Conservation (phyloP, 306 rosid species). For the Oxytropis ochrocephala region DNA sequence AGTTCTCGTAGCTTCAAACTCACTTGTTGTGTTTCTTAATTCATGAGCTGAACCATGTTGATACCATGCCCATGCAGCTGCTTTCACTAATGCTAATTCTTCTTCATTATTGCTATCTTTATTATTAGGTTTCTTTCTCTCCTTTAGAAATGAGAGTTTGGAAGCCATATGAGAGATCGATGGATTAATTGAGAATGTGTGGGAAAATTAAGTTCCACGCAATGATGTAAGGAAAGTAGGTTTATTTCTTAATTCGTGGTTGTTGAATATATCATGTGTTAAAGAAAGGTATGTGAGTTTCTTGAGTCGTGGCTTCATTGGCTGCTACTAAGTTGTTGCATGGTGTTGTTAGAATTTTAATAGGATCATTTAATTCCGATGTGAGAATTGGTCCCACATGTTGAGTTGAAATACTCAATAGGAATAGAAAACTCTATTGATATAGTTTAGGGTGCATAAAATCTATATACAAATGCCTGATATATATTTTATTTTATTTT, state of each 20-base stretch:
- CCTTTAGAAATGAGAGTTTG: conserved; percentile 20
- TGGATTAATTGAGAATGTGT: conserved; percentile 16
- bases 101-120: conserved; percentile 7
- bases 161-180: conserved; percentile 1
- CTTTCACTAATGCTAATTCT: conserved; percentile 36
- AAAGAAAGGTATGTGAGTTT: conserved; percentile 15
- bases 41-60: conserved; percentile 53
- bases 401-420: too few relatives aligned
- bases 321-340: conserved; percentile 1
- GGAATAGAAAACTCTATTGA: too few relatives aligned
- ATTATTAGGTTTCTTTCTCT: conserved; percentile 19
- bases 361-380: conserved; percentile 11
- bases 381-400: conserved; percentile 4
- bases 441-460: too few relatives aligned
- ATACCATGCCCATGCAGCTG: conserved; percentile 97
- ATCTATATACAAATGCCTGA: too few relatives aligned
- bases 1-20: conserved; percentile 24
- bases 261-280: conserved; percentile 12
- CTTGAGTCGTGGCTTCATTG: neutral
- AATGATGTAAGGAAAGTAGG: neutral
- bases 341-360: conserved; percentile 21
- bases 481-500: too few relatives aligned
- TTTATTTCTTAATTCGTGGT: neutral
- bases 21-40: conserved; percentile 21
- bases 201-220: conserved; percentile 52